Evolutionary conservation across 306 rosid species (phyloP).

Genomic region (Quercus glauca): DNA sequence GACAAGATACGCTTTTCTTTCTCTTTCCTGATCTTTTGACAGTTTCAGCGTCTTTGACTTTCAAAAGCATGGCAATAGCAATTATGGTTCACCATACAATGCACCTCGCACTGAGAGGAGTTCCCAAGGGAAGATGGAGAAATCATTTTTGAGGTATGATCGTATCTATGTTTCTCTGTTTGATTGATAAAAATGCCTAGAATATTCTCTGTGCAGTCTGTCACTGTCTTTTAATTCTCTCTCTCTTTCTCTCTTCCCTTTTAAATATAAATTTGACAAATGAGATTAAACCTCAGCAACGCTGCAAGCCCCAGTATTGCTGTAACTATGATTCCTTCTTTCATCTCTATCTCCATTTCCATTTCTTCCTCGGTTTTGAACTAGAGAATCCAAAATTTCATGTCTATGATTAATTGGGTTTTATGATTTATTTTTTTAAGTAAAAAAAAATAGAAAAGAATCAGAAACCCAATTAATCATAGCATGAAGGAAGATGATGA

Average conservation of each 20-base stretch:
- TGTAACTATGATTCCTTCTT: background rate
- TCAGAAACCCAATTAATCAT: no score
- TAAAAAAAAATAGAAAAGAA: no score
- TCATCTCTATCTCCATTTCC: background rate
- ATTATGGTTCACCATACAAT: slow-evolving; percentile 70
- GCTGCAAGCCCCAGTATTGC: background rate
- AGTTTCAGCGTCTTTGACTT: slow-evolving; percentile 84
- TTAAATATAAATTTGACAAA: background rate
- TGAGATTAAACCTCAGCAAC: background rate
- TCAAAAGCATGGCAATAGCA: slow-evolving; percentile 73
- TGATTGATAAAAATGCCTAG: background rate
- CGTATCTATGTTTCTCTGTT: background rate
- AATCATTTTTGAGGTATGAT: slow-evolving; percentile 84
- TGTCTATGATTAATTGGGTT: background rate
- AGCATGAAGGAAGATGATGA: background rate
- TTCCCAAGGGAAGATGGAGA: slow-evolving; percentile 98
- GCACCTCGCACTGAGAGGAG: slow-evolving; percentile 59
- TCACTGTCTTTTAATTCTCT: background rate
- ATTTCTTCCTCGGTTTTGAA: background rate
- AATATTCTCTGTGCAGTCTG: background rate
- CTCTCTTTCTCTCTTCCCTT: background rate
- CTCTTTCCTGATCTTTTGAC: slow-evolving; percentile 20
- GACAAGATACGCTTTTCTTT: slow-evolving; percentile 8
- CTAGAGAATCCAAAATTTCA: background rate
- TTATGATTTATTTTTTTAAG: background rate